Percentiles rank a stretch among this genome's conserved stretches.
Conservation (phyloP, 768 basidiomycete species). For the Lepiota venenata region DNA sequence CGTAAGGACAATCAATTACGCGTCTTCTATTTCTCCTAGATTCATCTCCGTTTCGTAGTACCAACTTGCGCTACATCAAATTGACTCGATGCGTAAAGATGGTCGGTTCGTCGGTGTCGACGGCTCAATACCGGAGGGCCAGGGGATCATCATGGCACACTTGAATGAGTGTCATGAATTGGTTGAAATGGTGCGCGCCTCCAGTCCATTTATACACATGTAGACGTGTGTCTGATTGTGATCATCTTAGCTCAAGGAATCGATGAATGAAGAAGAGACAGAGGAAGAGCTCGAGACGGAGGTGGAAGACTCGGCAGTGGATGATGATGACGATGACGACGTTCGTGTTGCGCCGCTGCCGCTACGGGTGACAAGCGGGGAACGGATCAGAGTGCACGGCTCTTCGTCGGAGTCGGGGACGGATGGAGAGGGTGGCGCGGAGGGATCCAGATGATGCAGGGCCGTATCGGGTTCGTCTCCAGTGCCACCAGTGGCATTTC, state of each 20-base stretch:
- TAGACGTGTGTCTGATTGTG: neutral
- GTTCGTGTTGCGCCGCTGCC: conserved; percentile 12
- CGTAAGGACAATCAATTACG: conserved; percentile 40
- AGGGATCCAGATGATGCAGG: too few relatives aligned
- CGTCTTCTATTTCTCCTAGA: neutral
- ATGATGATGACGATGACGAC: conserved; percentile 48
- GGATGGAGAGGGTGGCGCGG: too few relatives aligned
- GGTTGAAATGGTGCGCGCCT: conserved; percentile 76
- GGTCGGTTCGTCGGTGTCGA: conserved; percentile 91
- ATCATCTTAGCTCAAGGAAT: conserved; percentile 64
- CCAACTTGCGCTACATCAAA: conserved; percentile 92
- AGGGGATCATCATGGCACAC: conserved; percentile 95
- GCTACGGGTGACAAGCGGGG: neutral
- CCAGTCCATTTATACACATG: neutral
- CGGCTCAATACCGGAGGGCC: conserved; percentile 90
- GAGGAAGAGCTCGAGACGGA: conserved; percentile 21
- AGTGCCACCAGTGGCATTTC: too few relatives aligned
- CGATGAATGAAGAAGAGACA: conserved; percentile 73
- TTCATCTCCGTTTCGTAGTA: conserved; percentile 47
- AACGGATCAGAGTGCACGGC: neutral
- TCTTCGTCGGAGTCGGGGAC: too few relatives aligned
- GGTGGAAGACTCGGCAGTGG: neutral
- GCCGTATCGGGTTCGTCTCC: too few relatives aligned
- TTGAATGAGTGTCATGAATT: conserved; percentile 95
- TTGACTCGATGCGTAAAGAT: conserved; percentile 89